A percentile compares a stretch with the other conserved stretches of the same genome.
These are phyloP conservation scores for Quercus rubra DNA, from an alignment of 306 rosid species.

Conservation along the genomic window DNA sequence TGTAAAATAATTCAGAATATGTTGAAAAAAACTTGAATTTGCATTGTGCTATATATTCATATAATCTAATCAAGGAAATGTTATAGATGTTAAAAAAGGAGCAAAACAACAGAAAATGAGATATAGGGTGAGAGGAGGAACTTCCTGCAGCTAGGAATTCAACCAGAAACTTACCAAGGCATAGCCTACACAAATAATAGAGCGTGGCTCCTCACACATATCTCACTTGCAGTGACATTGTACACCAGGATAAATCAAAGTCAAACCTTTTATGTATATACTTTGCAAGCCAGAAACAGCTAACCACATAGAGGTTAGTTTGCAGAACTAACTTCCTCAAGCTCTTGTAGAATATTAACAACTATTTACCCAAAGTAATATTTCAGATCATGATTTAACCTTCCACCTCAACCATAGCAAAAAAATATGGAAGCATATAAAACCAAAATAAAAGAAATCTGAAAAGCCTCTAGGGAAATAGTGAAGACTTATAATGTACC, in stretches of 20 bases:
- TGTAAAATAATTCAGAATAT: background rate
- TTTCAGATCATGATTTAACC: background rate
- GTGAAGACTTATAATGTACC: conserved; percentile 46
- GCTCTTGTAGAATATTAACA: background rate
- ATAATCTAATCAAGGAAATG: background rate
- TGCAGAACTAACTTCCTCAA: background rate
- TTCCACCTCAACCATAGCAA: conserved; percentile 9
- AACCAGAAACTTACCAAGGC: background rate
- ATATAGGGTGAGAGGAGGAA: background rate
- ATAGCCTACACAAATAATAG: background rate
- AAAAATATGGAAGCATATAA: conserved; percentile 11
- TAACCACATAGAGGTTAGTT: background rate
- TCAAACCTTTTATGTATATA: conserved; percentile 1
- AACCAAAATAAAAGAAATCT: conserved; percentile 14
- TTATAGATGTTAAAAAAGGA: background rate
- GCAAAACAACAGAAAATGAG: background rate
- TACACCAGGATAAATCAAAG: background rate
- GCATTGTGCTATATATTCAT: no score
- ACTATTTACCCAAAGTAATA: conserved; percentile 15
- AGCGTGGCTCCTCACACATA: background rate
- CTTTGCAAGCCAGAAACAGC: background rate
- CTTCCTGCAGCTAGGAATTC: background rate
- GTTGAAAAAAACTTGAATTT: background rate
- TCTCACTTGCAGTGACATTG: conserved; percentile 4
- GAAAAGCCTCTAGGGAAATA: background rate